These are phyloP conservation scores for Claviceps pazoutovae DNA, from an alignment of 2,329 filamentous ascomycete species.

Conservation along the genomic window DNA sequence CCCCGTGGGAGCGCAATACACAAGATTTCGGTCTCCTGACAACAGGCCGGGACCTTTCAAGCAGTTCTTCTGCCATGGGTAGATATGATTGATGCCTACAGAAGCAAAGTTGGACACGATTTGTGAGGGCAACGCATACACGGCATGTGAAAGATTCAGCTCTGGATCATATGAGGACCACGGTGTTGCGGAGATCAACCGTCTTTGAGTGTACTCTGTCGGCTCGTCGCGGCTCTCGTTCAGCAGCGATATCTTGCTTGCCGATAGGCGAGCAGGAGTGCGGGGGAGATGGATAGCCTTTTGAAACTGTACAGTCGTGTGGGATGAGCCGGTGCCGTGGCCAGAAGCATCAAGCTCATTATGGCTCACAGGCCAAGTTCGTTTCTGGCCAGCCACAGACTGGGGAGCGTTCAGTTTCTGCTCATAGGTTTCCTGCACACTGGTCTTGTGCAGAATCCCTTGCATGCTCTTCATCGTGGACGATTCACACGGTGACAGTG, in stretches of 20 bases:
- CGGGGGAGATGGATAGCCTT: constrained; percentile 19
- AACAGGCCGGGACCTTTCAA: constrained; percentile 54
- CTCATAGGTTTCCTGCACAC: constrained; percentile 31
- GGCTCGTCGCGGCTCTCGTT: constrained; percentile 10
- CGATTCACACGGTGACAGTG: background rate
- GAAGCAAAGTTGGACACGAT: constrained; percentile 51
- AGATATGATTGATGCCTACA: constrained; percentile 59
- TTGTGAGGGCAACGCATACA: constrained; percentile 45
- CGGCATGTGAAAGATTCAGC: constrained; percentile 46
- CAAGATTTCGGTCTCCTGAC: constrained; percentile 50
- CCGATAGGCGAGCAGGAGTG: constrained; percentile 17
- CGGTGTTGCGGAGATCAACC: constrained; percentile 37
- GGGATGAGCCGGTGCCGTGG: background rate
- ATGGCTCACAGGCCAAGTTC: constrained; percentile 17
- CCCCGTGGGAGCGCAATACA: constrained; percentile 69
- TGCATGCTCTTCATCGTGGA: constrained; percentile 25
- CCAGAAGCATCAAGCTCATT: constrained; percentile 4
- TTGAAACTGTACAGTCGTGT: constrained; percentile 17
- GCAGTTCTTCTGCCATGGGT: constrained; percentile 68
- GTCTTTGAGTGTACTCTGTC: constrained; percentile 45
- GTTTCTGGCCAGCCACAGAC: constrained; percentile 35
- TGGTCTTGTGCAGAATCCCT: constrained; percentile 34
- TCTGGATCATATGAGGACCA: constrained; percentile 35
- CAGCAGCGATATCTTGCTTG: constrained; percentile 33
- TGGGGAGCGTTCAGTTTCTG: constrained; percentile 24